Conservation (phyloP, 257 asterid species). For the Craterostigma plantagineum region DNA sequence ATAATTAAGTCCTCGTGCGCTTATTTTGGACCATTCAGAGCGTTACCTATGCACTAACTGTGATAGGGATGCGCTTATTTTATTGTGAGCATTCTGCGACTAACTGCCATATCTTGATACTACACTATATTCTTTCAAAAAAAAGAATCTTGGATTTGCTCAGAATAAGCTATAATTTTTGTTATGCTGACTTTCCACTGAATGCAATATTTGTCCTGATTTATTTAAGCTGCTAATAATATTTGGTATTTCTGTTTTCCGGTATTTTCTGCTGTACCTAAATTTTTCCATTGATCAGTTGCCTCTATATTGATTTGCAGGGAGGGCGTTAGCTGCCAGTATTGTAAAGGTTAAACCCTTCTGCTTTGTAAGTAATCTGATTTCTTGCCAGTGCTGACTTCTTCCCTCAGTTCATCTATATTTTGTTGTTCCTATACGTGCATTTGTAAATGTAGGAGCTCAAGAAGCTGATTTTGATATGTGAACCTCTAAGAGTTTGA, state of each 20-base stretch:
- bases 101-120: constrained; percentile 1
- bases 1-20: constrained; percentile 1
- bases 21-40: too few species aligned
- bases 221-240: background rate
- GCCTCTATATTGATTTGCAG: constrained; percentile 19
- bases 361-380: background rate
- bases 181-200: too few species aligned
- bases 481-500: too few species aligned
- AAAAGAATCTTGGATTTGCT: too few species aligned
- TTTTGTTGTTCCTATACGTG: background rate
- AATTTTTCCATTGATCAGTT: constrained; percentile 10
- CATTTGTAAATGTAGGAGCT: background rate
- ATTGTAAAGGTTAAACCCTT: constrained; percentile 48
- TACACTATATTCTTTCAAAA: background rate
- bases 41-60: too few species aligned
- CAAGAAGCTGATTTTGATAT: too few species aligned
- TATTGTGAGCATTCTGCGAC: background rate
- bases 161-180: too few species aligned
- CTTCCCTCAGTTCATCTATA: constrained; percentile 5
- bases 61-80: too few species aligned
- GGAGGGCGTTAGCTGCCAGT: constrained; percentile 78
- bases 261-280: background rate
- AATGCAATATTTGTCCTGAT: too few species aligned
- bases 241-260: background rate
- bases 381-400: constrained; percentile 7